Base-by-base conservation (phyloP, 305 asterid species). In the Ilex paraguariensis region DNA sequence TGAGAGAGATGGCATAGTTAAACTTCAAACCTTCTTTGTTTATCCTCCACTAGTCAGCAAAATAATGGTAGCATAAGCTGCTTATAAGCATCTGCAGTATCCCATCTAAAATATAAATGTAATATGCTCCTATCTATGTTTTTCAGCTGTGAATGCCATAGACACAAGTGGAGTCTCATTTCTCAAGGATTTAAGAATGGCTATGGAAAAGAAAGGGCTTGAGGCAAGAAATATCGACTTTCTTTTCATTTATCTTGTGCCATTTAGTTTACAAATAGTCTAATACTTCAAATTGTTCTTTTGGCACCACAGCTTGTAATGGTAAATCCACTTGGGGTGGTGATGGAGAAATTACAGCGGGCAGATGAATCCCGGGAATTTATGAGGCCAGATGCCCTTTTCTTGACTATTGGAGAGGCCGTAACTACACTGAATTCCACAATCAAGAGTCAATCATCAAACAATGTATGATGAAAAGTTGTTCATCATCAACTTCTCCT, bases 381-480 rank as follows among this genome's bases (percentile, higher is more conserved):
- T 2, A 58, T 82, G 57, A 77, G 81, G 44, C 77, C 89, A 11
- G 92, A 82, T 59, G 59, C 69, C 57, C 78, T 91, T 63, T 91
- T 84, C 84, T 83, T 91, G 85, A 88, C 98, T 48, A 83, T 88
- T 30, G 94, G 87, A 48, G 96, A 88, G 75, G 96, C 98, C 64
- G 84, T 91, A 7, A 30, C 82, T 74, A 73, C 81, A 49, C 95
- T 81, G 49, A 59, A 75, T 13, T 71, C 87, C 63, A 61, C 87
- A 16, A 60, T 69, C 39, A 88, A 91, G 72, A 58, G n/a, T 70
- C 78, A 74, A n/a, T 5, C 87, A 70, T 63, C 84, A 70, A 76
- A 49, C 60, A 69, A 63, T 75, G 83, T 79, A 48, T 84, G 71
- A 81, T 61, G 46, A 44, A 52, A 7, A 1, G 50, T 45, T 21